phyloP scores from a whole-genome alignment of 2,329 filamentous ascomycete species.

The Fusarium agapanthi region DNA sequence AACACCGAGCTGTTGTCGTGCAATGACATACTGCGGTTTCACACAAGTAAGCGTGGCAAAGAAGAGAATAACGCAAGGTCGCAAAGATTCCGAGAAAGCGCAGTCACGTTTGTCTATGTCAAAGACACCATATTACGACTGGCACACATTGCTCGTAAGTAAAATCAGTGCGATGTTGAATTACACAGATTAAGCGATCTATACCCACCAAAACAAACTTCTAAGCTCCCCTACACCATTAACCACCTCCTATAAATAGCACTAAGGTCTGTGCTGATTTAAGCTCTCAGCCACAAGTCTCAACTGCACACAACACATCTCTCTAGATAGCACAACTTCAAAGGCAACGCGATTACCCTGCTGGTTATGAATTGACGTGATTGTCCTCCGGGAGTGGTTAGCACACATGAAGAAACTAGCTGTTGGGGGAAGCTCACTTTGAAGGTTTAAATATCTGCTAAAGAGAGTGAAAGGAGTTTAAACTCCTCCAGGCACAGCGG shows the following conservation, averaged over 20 bases:
- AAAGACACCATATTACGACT: background rate
- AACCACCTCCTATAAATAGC: background rate
- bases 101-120: background rate
- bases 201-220: background rate
- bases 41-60: no score
- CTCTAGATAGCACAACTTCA: background rate
- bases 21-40: accelerated
- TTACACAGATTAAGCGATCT: background rate
- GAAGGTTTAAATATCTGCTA: background rate
- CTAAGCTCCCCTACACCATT: background rate
- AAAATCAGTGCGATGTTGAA: background rate
- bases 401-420: background rate
- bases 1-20: accelerated
- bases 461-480: background rate
- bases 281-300: background rate
- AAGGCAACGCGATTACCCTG: background rate
- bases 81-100: no score
- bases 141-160: background rate
- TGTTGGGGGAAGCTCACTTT: background rate
- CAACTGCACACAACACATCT: background rate
- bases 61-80: background rate
- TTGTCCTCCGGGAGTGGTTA: background rate
- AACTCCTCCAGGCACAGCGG: background rate
- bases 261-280: background rate
- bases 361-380: background rate